These are phyloP conservation scores for Trichomonascus vanleenenianus DNA, from an alignment of 805 yeast species.

Conservation along the genomic window DNA sequence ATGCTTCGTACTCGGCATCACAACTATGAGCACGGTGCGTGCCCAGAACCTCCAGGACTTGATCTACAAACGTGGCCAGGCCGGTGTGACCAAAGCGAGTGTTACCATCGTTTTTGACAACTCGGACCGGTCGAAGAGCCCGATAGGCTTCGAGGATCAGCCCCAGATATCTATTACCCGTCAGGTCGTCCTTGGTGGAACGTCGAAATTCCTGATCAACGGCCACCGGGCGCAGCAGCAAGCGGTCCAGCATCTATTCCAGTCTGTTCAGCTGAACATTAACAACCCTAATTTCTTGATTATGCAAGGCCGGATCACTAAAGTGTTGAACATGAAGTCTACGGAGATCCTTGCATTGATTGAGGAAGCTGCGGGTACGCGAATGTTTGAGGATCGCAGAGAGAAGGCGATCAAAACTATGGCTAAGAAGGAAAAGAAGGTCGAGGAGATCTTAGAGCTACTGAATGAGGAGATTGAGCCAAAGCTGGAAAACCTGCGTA, in stretches of 20 bases:
- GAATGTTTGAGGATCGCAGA: conserved; percentile 88
- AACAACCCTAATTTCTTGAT: conserved; percentile 95
- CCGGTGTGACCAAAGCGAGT: conserved; percentile 94
- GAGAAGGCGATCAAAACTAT: conserved; percentile 88
- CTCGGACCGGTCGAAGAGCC: conserved; percentile 62
- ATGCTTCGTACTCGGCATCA: conserved; percentile 95
- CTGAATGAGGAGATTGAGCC: conserved; percentile 89
- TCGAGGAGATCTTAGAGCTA: conserved; percentile 65
- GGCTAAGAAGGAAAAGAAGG: conserved; percentile 81
- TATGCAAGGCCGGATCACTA: conserved; percentile 98
- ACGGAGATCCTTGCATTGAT: conserved; percentile 80
- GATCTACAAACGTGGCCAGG: conserved; percentile 95
- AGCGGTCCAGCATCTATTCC: conserved; percentile 82
- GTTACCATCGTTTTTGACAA: conserved; percentile 95
- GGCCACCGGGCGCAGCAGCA: conserved; percentile 96
- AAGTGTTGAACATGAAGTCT: conserved; percentile 94
- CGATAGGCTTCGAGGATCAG: conserved; percentile 77
- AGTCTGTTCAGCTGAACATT: conserved; percentile 89
- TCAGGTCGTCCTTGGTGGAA: conserved; percentile 84
- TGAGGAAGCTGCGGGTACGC: conserved; percentile 98
- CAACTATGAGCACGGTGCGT: conserved; percentile 89
- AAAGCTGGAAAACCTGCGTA: conserved; percentile 68
- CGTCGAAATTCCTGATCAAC: conserved; percentile 84
- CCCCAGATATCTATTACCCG: conserved; percentile 84
- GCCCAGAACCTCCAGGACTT: conserved; percentile 90